Evolutionary conservation across 2,329 filamentous ascomycete genomes (phyloP).

Genomic region (Colletotrichum lentis): DNA sequence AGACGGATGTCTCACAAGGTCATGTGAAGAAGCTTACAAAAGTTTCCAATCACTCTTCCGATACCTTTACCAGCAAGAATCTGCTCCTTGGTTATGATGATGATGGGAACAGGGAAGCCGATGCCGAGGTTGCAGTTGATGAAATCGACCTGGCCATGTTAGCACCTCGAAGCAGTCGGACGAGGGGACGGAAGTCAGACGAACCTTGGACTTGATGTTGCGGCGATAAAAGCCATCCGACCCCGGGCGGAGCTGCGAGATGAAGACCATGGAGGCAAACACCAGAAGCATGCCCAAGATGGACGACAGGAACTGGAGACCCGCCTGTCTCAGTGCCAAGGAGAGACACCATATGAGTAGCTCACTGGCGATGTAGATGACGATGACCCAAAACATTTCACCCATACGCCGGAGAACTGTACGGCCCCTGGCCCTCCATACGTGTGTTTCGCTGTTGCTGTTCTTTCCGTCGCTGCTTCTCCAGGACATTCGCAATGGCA

Average conservation of each 20-base stretch:
- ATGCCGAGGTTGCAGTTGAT: conserved; percentile 61
- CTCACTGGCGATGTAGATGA: conserved; percentile 54
- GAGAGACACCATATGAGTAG: conserved; percentile 57
- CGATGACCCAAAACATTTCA: conserved; percentile 46
- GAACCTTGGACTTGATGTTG: conserved; percentile 48
- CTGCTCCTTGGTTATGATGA: conserved; percentile 53
- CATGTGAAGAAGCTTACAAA: conserved; percentile 48
- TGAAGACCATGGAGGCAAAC: conserved; percentile 48
- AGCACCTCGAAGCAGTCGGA: neutral
- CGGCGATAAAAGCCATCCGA: conserved; percentile 44
- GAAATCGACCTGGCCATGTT: conserved; percentile 54
- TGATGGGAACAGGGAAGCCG: conserved; percentile 60
- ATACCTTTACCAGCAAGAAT: conserved; percentile 47
- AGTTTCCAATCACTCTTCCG: conserved; percentile 55
- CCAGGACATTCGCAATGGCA: conserved; percentile 25
- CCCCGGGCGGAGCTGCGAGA: conserved; percentile 36
- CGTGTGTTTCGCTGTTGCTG: neutral
- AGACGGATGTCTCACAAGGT: neutral
- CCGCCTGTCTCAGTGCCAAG: conserved; percentile 44
- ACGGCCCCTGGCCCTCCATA: conserved; percentile 5
- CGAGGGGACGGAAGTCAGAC: neutral
- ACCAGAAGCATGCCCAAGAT: conserved; percentile 58
- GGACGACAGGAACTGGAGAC: conserved; percentile 56
- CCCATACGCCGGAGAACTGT: conserved; percentile 11
- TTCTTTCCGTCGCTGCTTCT: conserved; percentile 8